Evolutionary conservation across 345 rosid species (phyloP).

Genomic region (Viola odorata): DNA sequence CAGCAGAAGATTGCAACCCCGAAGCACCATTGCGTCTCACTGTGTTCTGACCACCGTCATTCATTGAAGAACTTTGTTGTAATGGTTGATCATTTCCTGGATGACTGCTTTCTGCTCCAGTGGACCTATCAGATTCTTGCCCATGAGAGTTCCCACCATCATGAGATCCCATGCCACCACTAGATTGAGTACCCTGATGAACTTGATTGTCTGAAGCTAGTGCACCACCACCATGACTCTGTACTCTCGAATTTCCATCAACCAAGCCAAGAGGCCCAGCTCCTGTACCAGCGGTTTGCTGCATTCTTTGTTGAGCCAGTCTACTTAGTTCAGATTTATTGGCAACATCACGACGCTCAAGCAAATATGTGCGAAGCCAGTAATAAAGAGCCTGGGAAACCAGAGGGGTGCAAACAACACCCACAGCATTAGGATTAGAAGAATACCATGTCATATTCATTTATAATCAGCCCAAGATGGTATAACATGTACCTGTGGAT

Average conservation of each 20-base stretch:
- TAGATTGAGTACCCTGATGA: conserved; percentile 56
- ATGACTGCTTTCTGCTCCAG: conserved; percentile 48
- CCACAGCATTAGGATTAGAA: not conserved
- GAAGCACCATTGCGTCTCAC: conserved; percentile 64
- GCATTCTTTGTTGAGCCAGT: conserved; percentile 92
- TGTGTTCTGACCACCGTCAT: conserved; percentile 55
- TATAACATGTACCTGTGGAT: conserved; percentile 63
- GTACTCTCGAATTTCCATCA: conserved; percentile 47
- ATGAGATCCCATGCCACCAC: conserved; percentile 61
- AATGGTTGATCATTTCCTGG: conserved; percentile 64
- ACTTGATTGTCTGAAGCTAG: conserved; percentile 53
- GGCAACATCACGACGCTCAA: conserved; percentile 96
- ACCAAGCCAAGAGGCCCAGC: conserved; percentile 47
- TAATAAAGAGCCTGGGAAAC: conserved; percentile 77
- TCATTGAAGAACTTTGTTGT: conserved; percentile 59
- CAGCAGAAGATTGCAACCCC: conserved; percentile 69
- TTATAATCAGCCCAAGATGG: conserved; percentile 1
- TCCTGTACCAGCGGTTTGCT: conserved; percentile 56
- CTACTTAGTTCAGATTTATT: conserved; percentile 74
- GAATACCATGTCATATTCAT: not conserved
- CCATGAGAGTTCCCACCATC: conserved; percentile 76
- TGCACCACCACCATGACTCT: conserved; percentile 47
- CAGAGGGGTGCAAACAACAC: conserved; percentile 8
- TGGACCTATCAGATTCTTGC: conserved; percentile 78
- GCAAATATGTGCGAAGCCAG: conserved; percentile 97